Evolutionary conservation across 495 filamentous ascomycete genomes (phyloP), one percentile per base, ranked within the genome.

Genomic region (Penicillium subrubescens): DNA sequence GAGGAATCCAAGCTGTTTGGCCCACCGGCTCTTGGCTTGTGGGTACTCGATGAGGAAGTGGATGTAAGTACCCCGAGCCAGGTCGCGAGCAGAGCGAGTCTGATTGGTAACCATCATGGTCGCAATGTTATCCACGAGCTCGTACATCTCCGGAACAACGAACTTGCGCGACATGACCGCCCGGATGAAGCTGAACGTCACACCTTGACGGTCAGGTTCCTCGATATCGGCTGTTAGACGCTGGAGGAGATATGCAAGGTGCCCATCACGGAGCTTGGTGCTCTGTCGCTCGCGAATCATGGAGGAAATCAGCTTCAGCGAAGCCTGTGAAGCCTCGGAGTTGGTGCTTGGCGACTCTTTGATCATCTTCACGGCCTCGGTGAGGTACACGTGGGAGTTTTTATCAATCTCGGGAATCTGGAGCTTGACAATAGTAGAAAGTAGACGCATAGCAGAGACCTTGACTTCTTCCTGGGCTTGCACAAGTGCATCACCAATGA

Each of bases 81-180:
- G 78, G 69, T 97, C 93, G 46, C 94, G 85, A 3, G 94, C 90
- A 64, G 88, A 87, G 67, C 89, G 88, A 66, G 93, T 93, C 61
- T 96, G 90, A 74, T 97, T 97, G 27, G 91, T 97, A 61, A 99
- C 91, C 94, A 98, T 97, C 76, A 98, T 89, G n/a, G 83, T 86
- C 27, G 92, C 91, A 35, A 97, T 88, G 66, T 89, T 84, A 70
- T 99, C 95, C 56, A 96, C 84, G 15, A 90, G 87, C 67, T 98
- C 94, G 74, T 98, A 99, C 54, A 98, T 88, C 53, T 91, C 87
- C 2, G 93, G 86, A 52, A 96, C 92, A 60, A 96, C 82, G 54
- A 97, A 81, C 74, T 92, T 96, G 27, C 93, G 84, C 25, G 89
- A 87, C 77, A 98, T 86, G 44, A 98, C 87, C 1, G 91, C 89